Percentiles rank a stretch among this genome's conserved stretches.
phyloP scores from a whole-genome alignment of 345 rosid genomes.

The Eutrema yunnanense region DNA sequence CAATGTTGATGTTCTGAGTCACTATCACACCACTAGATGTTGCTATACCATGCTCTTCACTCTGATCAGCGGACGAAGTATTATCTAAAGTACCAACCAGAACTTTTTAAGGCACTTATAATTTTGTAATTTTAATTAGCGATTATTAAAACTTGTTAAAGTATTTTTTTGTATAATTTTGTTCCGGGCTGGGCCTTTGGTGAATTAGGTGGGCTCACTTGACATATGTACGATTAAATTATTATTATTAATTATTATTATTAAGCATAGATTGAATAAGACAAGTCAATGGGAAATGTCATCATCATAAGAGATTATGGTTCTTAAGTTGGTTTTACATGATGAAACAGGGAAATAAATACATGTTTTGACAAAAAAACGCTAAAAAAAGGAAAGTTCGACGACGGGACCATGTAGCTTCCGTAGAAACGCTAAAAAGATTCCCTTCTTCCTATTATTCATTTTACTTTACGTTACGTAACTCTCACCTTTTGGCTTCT shows the following conservation, averaged over 20 bases:
- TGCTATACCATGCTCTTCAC: not conserved
- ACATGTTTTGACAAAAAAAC: not conserved
- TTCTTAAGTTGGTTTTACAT: not conserved
- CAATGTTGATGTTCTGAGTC: not conserved
- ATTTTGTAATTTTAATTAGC: not conserved
- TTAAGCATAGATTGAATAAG: not conserved
- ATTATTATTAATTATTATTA: too few species aligned
- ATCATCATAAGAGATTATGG: not conserved
- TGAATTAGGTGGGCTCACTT: not conserved
- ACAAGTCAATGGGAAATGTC: not conserved
- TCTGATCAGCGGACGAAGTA: not conserved
- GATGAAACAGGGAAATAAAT: not conserved
- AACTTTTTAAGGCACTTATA: not conserved
- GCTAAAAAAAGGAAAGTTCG: not conserved
- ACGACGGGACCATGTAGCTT: not conserved
- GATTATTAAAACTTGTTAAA: too few species aligned
- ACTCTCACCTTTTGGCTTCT: not conserved
- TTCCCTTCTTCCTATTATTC: not conserved
- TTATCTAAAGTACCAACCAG: not conserved
- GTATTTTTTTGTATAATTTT: too few species aligned
- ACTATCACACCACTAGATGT: not conserved
- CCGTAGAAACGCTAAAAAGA: not conserved
- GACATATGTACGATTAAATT: not conserved
- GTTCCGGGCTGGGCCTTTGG: not conserved
- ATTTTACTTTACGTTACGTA: not conserved